These are phyloP conservation scores for Saxophila tyrrhenica DNA, from an alignment of 495 filamentous ascomycete genomes.

Conservation along the genomic window DNA sequence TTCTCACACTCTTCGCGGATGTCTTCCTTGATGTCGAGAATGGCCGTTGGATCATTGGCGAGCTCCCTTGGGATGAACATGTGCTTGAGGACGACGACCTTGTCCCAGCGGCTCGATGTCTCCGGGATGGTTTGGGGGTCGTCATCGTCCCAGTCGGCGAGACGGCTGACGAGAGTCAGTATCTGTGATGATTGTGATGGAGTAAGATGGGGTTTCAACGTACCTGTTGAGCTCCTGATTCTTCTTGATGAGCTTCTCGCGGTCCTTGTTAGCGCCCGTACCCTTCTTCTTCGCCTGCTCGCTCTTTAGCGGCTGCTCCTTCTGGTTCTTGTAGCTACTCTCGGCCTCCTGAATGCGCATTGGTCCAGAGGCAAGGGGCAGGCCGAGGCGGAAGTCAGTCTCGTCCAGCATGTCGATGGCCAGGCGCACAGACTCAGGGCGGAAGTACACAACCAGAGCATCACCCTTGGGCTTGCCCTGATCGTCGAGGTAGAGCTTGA, in stretches of 20 bases:
- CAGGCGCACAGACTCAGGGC: slow-evolving; percentile 75
- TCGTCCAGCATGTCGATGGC: slow-evolving; percentile 91
- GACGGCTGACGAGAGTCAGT: slow-evolving; percentile 43
- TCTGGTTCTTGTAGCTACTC: slow-evolving; percentile 64
- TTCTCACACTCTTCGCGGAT: slow-evolving; percentile 83
- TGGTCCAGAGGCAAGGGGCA: slow-evolving; percentile 40
- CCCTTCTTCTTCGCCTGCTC: slow-evolving; percentile 46
- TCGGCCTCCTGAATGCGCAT: slow-evolving; percentile 83
- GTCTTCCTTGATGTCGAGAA: slow-evolving; percentile 88
- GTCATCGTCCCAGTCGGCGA: slow-evolving; percentile 83
- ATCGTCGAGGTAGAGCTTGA: slow-evolving; percentile 86
- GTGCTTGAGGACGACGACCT: slow-evolving; percentile 77
- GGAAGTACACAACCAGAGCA: slow-evolving; percentile 85
- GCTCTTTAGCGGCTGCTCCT: slow-evolving; percentile 30
- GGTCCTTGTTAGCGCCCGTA: slow-evolving; percentile 45
- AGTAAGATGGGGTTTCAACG: neutral
- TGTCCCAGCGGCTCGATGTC: slow-evolving; percentile 54
- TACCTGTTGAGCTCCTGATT: slow-evolving; percentile 72
- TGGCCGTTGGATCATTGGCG: slow-evolving; percentile 67
- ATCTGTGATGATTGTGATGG: neutral
- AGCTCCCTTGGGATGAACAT: slow-evolving; percentile 90
- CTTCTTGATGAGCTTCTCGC: slow-evolving; percentile 73
- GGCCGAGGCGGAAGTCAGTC: slow-evolving; percentile 62
- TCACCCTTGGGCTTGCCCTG: slow-evolving; percentile 84
- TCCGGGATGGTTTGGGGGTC: slow-evolving; percentile 51